Evolutionary conservation across 2,329 filamentous ascomycete genomes (phyloP), one percentile per base, ranked within the genome.

Genomic region (Hymenoscyphus fructigenus): DNA sequence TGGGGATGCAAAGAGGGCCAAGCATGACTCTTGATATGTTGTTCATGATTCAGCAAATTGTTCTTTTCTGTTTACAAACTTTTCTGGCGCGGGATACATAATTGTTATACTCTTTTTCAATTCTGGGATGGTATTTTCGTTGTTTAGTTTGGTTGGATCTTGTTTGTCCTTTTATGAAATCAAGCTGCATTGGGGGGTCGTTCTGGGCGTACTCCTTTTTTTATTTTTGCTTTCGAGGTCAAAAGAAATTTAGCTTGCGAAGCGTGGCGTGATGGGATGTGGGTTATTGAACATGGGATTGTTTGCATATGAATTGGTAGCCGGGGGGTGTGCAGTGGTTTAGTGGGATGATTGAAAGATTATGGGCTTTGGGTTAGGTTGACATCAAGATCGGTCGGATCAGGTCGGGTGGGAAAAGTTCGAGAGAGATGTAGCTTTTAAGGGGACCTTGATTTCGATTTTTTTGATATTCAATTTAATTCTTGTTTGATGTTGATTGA

Each of bases 1-100:
- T 12, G 60, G 53, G 20, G 72, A 73, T 64, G 55, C 64, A 23
- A 75, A 75, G 64, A 66, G 74, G 59, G 15, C 57, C 5, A 75
- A 74, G 65, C 64, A 68, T 38, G 71, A 73, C 1, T 26, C 38
- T 29, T 70, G 47, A 68, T 50, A 20, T 23, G 44, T 50, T 50
- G n/a, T 29, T 14, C 12, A 36, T 50, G 44, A 38, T 57, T 23
- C n/a, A 7, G 9, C 20, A 32, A 20, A 47, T 20, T 47, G 29
- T 57, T 34, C 15, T 6, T 57, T 57, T 28, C 26, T 28, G 7
- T 28, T 57, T 57, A 57, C 53, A 57, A 57, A 28, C 28, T 57
- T 57, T 53, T 56, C 28, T 1, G 53, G 53, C 20, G 17, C 23
- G 53, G 29, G 53, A 29, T 34, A 57, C 17, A 57, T 57, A 32